Evolutionary conservation across 176 grass and related monocot genomes (phyloP), one percentile per base, ranked within the genome.

Genomic region (Microstegium vimineum): DNA sequence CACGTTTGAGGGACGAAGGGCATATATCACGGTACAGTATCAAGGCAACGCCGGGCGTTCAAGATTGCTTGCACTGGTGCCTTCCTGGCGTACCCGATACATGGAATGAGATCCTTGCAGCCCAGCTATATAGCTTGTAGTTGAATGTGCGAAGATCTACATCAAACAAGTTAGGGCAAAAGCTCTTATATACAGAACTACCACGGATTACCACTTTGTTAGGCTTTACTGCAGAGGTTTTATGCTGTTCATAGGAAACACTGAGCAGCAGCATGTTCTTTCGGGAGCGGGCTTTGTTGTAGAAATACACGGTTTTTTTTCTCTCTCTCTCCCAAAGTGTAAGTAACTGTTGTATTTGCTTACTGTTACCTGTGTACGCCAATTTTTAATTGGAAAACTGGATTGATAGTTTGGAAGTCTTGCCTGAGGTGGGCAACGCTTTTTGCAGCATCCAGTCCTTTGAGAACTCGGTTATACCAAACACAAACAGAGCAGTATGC

Each of bases 1-100:
- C 91, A 1, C 87, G 87, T 15, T 79, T 94, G 45, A 90, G 91
- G 69, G 91, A 97, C 5, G 94, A 97, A 85, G 94, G 91, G 22
- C 91, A 97, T 80, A 94, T 97, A 75, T 97, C 91, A 1, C 85
- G 87, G 72, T 94, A 94, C 13, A 94, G 91, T 73, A 84, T 90
- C 73, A 94, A 91, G 80, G 89, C 89, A 49, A 80, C 75, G 5
- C 37, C 67, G 20, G 94, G 94, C 32, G 63, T 94, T 52, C 91
- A 92, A 66, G 94, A 97, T 84, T 97, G 94, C 85, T 40, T 97
- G 87, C 94, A 97, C 80, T 97, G 91, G 94, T 97, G 94, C 77
- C 88, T 94, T 61, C 94, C 91, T 1, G 94, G 94, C 45, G 87
- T 97, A 33, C 91, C 94, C 16, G 94, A 97, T 86, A 74, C 91